Evolutionary conservation across 768 basidiomycete species (phyloP).

Genomic region (Termitomyces sp.): DNA sequence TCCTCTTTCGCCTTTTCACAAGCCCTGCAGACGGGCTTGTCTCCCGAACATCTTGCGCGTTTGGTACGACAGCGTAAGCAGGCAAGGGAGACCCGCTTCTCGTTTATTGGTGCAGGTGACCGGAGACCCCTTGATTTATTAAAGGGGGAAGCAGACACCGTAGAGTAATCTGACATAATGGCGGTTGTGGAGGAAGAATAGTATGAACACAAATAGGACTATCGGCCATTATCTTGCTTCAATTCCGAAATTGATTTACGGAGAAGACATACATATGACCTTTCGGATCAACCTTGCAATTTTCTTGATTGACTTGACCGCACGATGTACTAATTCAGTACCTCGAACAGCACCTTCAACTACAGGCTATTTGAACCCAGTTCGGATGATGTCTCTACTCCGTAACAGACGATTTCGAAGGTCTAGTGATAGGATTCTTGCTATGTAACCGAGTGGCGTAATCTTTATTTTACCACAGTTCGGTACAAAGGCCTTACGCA

Average conservation of each 20-base stretch:
- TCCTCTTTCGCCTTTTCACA: constrained; percentile 16
- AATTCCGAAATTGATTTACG: not conserved
- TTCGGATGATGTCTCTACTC: not conserved
- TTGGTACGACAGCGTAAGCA: constrained; percentile 17
- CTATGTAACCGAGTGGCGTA: not conserved
- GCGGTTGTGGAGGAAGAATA: constrained; percentile 1
- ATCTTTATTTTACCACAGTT: not conserved
- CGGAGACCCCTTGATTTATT: constrained; percentile 1
- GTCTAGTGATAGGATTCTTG: not conserved
- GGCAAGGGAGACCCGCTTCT: constrained; percentile 17
- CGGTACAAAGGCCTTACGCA: not conserved
- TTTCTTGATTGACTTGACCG: not conserved
- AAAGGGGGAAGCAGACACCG: constrained; percentile 7
- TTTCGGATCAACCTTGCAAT: constrained; percentile 4
- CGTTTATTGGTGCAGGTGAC: constrained; percentile 7
- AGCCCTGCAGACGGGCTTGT: constrained; percentile 15
- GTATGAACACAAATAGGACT: constrained; percentile 7
- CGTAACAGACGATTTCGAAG: not conserved
- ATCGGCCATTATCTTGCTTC: constrained; percentile 6
- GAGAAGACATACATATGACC: constrained; percentile 4
- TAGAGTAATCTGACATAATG: constrained; percentile 11
- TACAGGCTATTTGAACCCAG: not conserved
- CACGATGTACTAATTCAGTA: not conserved
- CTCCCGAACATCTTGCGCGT: constrained; percentile 16
- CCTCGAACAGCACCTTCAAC: not conserved